phyloP scores from a whole-genome alignment of 306 rosid species.

The Senna siamea region DNA sequence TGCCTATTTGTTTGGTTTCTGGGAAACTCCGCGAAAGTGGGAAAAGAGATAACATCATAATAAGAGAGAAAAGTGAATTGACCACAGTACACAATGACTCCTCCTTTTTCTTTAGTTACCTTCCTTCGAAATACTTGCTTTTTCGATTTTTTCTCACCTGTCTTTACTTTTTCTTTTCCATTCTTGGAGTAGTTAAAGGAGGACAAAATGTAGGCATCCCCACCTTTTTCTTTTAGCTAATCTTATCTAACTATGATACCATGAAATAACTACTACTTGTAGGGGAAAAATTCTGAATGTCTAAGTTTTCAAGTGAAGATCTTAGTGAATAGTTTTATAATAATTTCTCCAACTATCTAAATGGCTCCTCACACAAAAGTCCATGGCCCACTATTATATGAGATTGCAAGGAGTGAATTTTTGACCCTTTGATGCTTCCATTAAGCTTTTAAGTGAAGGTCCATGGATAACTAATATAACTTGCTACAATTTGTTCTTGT shows the following conservation, averaged over 20 bases:
- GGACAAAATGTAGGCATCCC: background rate
- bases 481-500: too few species aligned
- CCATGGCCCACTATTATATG: too few species aligned
- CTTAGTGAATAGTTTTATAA: background rate
- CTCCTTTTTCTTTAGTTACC: background rate
- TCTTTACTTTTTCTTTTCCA: background rate
- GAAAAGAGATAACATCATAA: background rate
- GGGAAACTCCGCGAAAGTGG: too few species aligned
- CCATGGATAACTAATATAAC: too few species aligned
- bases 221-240: background rate
- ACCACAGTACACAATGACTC: background rate
- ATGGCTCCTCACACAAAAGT: too few species aligned
- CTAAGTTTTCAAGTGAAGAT: background rate
- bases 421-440: too few species aligned
- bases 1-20: background rate
- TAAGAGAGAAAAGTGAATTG: background rate
- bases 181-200: background rate
- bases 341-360: too few species aligned
- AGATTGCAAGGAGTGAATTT: too few species aligned
- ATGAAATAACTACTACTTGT: too few species aligned
- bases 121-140: background rate
- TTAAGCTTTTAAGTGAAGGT: background rate
- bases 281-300: background rate
- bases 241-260: background rate
- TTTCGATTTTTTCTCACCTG: background rate